Conservation (phyloP, 495 filamentous ascomycete genomes). For the Penicillium herquei region DNA sequence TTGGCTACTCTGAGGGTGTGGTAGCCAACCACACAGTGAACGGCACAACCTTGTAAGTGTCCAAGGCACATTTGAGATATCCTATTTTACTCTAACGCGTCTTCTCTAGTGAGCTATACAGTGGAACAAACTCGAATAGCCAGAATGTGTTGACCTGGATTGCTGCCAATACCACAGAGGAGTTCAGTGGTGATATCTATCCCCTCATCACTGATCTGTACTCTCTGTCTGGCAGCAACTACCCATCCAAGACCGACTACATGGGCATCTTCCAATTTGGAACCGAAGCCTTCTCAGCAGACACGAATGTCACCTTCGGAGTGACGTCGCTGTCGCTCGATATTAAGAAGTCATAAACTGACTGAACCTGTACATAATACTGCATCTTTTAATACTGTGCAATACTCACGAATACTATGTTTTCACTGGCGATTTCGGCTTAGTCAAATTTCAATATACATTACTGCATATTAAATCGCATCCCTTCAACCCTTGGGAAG, state of each 20-base stretch:
- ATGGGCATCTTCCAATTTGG: slow-evolving; percentile 40
- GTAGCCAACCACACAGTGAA: slow-evolving; percentile 20
- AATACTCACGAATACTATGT: no score
- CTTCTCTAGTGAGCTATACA: slow-evolving; percentile 28
- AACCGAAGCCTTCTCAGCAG: slow-evolving; percentile 30
- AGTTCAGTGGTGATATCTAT: slow-evolving; percentile 35
- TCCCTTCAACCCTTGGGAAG: no score
- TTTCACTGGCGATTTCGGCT: no score
- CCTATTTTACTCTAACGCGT: background rate
- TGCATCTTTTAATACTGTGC: no score
- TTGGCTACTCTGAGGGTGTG: slow-evolving; percentile 17
- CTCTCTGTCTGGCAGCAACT: slow-evolving; percentile 9
- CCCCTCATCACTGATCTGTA: slow-evolving; percentile 35
- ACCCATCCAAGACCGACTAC: slow-evolving; percentile 27
- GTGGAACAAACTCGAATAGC: slow-evolving; percentile 17
- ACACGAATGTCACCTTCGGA: slow-evolving; percentile 32
- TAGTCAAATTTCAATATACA: no score
- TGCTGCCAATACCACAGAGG: slow-evolving; percentile 11
- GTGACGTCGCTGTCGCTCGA: slow-evolving; percentile 32
- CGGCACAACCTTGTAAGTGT: slow-evolving; percentile 34
- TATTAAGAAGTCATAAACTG: slow-evolving; percentile 18
- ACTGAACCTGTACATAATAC: no score
- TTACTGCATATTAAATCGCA: no score
- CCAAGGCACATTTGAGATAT: background rate
- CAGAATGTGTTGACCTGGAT: slow-evolving; percentile 40